Conservation (phyloP, 495 filamentous ascomycete species). For the Astrocystis sublimbata region DNA sequence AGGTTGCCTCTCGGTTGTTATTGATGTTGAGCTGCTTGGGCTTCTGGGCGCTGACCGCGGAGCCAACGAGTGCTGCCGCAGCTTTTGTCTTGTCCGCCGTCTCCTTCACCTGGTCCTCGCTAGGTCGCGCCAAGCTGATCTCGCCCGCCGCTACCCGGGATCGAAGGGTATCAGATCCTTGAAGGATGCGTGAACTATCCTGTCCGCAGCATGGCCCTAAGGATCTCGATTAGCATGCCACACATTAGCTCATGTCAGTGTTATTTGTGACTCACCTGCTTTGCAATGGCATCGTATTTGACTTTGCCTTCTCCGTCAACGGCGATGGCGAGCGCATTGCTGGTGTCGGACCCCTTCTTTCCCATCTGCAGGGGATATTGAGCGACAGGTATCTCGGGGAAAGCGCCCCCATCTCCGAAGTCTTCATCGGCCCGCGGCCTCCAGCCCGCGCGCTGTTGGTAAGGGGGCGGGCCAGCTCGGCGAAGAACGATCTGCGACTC, state of each 20-base stretch:
- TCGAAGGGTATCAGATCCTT: constrained; percentile 94
- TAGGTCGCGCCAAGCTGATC: constrained; percentile 84
- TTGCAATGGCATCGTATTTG: constrained; percentile 94
- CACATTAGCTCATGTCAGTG: neutral
- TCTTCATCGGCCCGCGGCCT: constrained; percentile 90
- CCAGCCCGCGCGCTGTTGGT: constrained; percentile 71
- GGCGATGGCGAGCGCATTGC: constrained; percentile 87
- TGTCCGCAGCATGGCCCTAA: constrained; percentile 72
- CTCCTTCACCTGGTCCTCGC: constrained; percentile 75
- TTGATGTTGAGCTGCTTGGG: constrained; percentile 88
- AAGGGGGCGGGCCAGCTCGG: constrained; percentile 36
- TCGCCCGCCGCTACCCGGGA: constrained; percentile 94
- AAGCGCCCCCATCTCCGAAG: constrained; percentile 94
- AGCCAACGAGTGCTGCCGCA: constrained; percentile 77
- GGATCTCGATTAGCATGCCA: neutral
- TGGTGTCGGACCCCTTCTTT: constrained; percentile 68
- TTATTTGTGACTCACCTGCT: constrained; percentile 45
- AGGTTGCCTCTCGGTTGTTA: constrained; percentile 80
- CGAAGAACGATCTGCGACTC: constrained; percentile 85
- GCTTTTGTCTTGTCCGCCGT: constrained; percentile 86
- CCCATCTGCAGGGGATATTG: constrained; percentile 94
- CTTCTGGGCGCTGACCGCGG: constrained; percentile 88
- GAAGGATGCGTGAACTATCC: constrained; percentile 91
- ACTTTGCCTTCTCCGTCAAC: constrained; percentile 90
- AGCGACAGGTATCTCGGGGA: constrained; percentile 86